Conservation (phyloP, 805 yeast species). For the Isabelozyma pseudorhagii region DNA sequence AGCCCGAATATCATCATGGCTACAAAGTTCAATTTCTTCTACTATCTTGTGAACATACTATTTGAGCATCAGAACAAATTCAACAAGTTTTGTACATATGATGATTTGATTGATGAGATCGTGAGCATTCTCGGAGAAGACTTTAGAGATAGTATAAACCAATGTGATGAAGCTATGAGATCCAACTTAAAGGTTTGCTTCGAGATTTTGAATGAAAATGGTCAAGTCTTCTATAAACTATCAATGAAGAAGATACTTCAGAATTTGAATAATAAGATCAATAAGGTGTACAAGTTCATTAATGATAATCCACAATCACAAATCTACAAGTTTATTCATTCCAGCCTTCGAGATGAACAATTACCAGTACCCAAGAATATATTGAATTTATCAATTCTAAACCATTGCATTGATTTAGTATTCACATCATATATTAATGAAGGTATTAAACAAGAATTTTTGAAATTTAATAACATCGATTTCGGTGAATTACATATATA, state of each 20-base stretch:
- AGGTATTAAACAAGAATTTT: constrained; percentile 21
- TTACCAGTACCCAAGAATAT: constrained; percentile 28
- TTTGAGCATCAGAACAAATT: constrained; percentile 19
- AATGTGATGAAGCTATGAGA: constrained; percentile 19
- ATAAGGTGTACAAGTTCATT: constrained; percentile 20
- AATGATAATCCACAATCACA: constrained; percentile 8
- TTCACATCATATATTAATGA: constrained; percentile 39
- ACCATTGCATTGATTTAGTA: constrained; percentile 45
- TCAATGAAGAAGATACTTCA: constrained; percentile 33
- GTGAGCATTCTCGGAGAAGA: constrained; percentile 22
- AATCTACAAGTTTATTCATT: constrained; percentile 8
- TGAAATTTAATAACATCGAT: constrained; percentile 12
- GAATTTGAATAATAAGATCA: constrained; percentile 38
- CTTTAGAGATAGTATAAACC: constrained; percentile 24
- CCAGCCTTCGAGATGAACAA: constrained; percentile 14
- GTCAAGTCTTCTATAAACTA: constrained; percentile 38
- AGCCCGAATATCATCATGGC: constrained; percentile 37
- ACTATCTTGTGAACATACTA: constrained; percentile 37
- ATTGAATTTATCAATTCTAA: constrained; percentile 30
- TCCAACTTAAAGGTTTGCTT: constrained; percentile 23
- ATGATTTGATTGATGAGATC: constrained; percentile 42
- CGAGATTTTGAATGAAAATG: constrained; percentile 30
- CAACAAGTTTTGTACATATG: constrained; percentile 29
- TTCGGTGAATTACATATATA: constrained; percentile 17
- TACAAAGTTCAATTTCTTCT: constrained; percentile 38